Base-by-base conservation (phyloP, 768 basidiomycete genomes). In the Leccinellum luteum region DNA sequence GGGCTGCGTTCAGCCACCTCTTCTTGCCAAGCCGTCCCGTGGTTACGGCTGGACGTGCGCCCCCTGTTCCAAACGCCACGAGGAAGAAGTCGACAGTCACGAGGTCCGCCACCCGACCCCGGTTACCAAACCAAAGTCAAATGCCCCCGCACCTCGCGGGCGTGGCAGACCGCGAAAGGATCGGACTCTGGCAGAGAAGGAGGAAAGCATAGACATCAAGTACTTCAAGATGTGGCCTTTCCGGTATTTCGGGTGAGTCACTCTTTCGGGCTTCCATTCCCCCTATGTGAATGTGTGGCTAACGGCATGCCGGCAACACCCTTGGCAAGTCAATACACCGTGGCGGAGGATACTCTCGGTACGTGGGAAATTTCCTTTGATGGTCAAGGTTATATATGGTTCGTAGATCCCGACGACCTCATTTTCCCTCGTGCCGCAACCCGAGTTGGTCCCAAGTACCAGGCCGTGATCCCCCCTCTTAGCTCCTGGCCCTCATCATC, bases 31-130 rank as follows among this genome's bases (percentile, higher is more conserved):
- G 72, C 96, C 96, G 14, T 92, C 94, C 23, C 85, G 93, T 60
- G 96, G 96, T 47, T 98, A 98, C 74, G 93, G 92, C 21, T 98
- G 96, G 96, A 93, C 94, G 10, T 98, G 96, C 66, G 91, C 92
- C 0, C 92, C 94, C 1, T 98, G 95, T 72, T 90, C 94, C 12
- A 83, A 85, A 53, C 83, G 83, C 62, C 90, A 95, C 67, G 94
- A 93, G 64, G 89, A 93, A 65, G 85, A 90, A 68, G 89, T 93
- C 48, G 87, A 90, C 67, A 83, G 85, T 59, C 85, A 87, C 62
- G 85, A 87, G 28, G 80, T 84, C 49, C 85, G 87, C 41, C 83
- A 83, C 62, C 73, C 74, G 15, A 82, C 82, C 15, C 83, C 86
- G 14, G 63, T 73, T 6, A 75, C 76, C 31, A 83, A 82, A 62